These are phyloP conservation scores for Extremus antarcticus DNA, from an alignment of 495 filamentous ascomycete species.

Conservation along the genomic window DNA sequence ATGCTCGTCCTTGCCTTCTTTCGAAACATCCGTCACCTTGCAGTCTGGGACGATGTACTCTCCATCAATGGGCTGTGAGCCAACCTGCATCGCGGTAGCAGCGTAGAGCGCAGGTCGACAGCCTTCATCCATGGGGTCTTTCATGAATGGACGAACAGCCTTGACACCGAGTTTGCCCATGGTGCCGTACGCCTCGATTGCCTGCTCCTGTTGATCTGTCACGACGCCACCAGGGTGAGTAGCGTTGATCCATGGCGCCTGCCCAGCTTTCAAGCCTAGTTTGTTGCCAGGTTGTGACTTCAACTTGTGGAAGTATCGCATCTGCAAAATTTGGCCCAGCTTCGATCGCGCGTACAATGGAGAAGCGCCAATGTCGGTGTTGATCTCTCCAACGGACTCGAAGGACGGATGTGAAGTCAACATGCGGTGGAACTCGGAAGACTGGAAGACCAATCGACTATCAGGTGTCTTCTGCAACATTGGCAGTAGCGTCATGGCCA, in stretches of 20 bases:
- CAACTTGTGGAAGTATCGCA: constrained; percentile 27
- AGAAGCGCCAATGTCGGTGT: constrained; percentile 40
- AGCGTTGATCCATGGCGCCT: constrained; percentile 36
- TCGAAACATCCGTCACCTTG: constrained; percentile 36
- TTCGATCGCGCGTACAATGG: constrained; percentile 46
- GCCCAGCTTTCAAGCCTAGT: constrained; percentile 24
- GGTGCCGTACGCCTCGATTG: constrained; percentile 41
- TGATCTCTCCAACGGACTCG: constrained; percentile 41
- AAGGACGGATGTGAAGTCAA: constrained; percentile 38
- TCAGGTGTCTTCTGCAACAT: constrained; percentile 22
- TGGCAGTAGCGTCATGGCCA: constrained; percentile 24
- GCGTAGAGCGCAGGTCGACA: constrained; percentile 42
- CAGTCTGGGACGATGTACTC: constrained; percentile 45
- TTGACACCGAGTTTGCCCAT: constrained; percentile 33
- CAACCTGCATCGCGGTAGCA: constrained; percentile 36
- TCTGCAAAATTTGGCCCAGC: constrained; percentile 44
- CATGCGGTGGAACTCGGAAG: constrained; percentile 43
- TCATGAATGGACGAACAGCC: constrained; percentile 37
- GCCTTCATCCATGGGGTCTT: constrained; percentile 38
- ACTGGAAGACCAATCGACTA: constrained; percentile 39
- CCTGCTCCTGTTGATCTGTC: constrained; percentile 43
- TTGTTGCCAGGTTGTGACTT: constrained; percentile 25
- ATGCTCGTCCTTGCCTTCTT: constrained; percentile 30
- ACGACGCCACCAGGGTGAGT: constrained; percentile 41
- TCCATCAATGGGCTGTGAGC: constrained; percentile 37